Evolutionary conservation across 139 green algal species (phyloP), one percentile per base, ranked within the genome.

Genomic region (Tetradesmus obliquus): DNA sequence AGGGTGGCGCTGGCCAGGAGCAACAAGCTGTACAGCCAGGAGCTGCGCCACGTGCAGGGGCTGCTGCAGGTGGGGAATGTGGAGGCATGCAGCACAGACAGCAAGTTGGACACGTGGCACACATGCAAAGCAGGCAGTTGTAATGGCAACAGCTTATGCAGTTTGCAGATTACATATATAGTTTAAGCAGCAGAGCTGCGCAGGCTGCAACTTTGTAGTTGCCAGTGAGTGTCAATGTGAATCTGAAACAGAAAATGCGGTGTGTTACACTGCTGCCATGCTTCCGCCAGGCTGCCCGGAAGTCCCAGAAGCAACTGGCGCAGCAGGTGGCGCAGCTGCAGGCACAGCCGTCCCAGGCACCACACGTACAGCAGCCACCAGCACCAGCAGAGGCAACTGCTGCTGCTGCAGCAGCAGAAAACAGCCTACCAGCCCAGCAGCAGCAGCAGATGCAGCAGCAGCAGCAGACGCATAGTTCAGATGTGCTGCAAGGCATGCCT

Each of bases 11-110:
- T 87, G 55, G 19, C 54, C 7, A 71, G 82, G 24, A 87, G 82
- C n/a, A 51, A 74, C 82, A 87, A 87, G 55, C 20, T 87, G 66
- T 60, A 90, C 12, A 51, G 51, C 7, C 85, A 90, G 60, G 66
- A 90, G 60, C 85, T 90, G 45, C 32, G 22, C 45, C 85, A 90
- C n/a, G 13, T 90, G 85, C 85, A 90, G 17, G 22, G n/a, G 1
- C n/a, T 90, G 85, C 24, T 90, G 51, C 85, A 90, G 85, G 85
- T 90, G 5, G 24, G 85, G 8, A 12, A 12, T 13, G 17, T 85
- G 45, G 79, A 7, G 17, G 79, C 53, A 60, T 85, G 45, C 79
- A 58, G 79, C 79, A 58, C n/a, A 55, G 79, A 66, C 60, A 71
- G 8, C 60, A 15, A 71, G 57, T 66, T 8, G 7, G 7, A 66